Percentiles rank a stretch among this genome's conserved stretches.
These are phyloP conservation scores for Cardiospermum halicacabum DNA, from an alignment of 345 rosid genomes.

Conservation along the genomic window DNA sequence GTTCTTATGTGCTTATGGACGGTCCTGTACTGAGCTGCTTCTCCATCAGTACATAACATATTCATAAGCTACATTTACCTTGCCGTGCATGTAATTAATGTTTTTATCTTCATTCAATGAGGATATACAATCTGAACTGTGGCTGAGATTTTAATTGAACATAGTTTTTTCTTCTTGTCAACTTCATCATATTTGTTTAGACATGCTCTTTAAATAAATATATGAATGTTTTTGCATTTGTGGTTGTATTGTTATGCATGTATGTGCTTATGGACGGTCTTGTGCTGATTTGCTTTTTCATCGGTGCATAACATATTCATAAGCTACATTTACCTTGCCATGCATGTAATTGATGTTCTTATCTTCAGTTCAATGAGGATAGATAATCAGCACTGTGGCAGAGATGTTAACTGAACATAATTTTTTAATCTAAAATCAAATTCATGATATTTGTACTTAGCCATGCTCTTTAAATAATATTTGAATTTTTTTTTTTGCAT, in stretches of 20 bases:
- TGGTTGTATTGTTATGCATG: background rate
- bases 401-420: background rate
- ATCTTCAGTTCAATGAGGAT: background rate
- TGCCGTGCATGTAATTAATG: slow-evolving; percentile 10
- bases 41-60: background rate
- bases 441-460: too few species aligned
- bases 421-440: too few species aligned
- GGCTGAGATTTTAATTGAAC: background rate
- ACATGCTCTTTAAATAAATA: too few species aligned
- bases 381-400: slow-evolving; percentile 2
- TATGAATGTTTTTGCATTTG: background rate
- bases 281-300: background rate
- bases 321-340: background rate
- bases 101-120: background rate
- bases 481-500: background rate
- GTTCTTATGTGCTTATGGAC: background rate
- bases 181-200: too few species aligned
- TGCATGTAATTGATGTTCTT: slow-evolving; percentile 11
- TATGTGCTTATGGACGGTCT: background rate
- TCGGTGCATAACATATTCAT: background rate
- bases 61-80: background rate
- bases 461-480: too few species aligned
- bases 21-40: slow-evolving; percentile 1
- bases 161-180: too few species aligned
- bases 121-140: slow-evolving; percentile 7